These are phyloP conservation scores for Cyclotella distinguenda DNA, from an alignment of 108 stramenopile species.

Conservation along the genomic window DNA sequence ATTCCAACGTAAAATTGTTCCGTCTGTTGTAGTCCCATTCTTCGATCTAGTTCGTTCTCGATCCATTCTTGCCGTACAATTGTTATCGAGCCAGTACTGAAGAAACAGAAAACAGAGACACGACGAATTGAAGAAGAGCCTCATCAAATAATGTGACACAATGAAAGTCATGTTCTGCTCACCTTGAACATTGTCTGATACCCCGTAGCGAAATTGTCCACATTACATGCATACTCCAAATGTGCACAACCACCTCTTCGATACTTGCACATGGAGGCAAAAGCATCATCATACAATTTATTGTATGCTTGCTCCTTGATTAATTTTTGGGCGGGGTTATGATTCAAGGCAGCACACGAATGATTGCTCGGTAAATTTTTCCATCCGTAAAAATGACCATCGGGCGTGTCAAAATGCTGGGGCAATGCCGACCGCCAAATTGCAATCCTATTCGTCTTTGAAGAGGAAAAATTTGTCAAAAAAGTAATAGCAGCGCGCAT, in stretches of 20 bases:
- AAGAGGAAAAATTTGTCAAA: constrained; percentile 17
- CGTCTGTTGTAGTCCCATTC: constrained; percentile 4
- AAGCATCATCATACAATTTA: constrained; percentile 9
- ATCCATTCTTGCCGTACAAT: constrained; percentile 13
- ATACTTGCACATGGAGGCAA: not conserved
- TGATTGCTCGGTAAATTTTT: constrained; percentile 5
- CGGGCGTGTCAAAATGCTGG: constrained; percentile 12
- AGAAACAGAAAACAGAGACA: not conserved
- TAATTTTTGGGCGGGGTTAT: not conserved
- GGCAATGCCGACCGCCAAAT: constrained; percentile 24
- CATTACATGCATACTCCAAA: constrained; percentile 3
- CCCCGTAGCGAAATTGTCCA: not conserved
- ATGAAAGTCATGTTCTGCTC: not conserved
- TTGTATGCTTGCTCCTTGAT: constrained; percentile 15
- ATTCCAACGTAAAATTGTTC: constrained; percentile 19
- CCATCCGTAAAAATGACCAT: constrained; percentile 21
- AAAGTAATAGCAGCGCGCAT: constrained; percentile 15
- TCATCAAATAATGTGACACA: not conserved
- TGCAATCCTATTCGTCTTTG: constrained; percentile 2
- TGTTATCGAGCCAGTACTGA: constrained; percentile 15
- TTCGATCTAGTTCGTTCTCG: not conserved
- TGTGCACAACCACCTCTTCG: not conserved
- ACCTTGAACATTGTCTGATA: constrained; percentile 21
- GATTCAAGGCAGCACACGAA: constrained; percentile 3
- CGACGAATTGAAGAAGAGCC: not conserved